Conservation (phyloP, 169 alveolate species). For the Plasmodium reichenowi region DNA sequence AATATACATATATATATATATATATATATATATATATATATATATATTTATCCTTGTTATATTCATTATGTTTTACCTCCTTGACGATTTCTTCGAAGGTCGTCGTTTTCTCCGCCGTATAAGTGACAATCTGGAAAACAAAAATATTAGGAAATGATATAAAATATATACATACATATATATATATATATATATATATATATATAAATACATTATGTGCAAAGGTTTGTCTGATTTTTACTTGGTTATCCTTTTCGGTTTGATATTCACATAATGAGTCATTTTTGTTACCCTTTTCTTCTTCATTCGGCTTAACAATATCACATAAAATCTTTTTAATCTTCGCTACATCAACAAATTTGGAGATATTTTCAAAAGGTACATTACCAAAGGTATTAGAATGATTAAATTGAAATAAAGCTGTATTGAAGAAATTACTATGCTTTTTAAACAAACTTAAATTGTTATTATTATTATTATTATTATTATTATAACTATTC, state of each 20-base stretch:
- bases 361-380: constrained; percentile 32
- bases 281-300: constrained; percentile 1
- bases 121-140: constrained; percentile 54
- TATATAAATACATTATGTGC: too few relatives aligned
- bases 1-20: background rate
- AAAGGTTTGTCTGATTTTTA: background rate
- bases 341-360: constrained; percentile 72
- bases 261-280: background rate
- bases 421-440: constrained; percentile 27
- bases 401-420: constrained; percentile 45
- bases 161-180: background rate
- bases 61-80: constrained; percentile 2
- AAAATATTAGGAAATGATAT: background rate
- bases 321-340: constrained; percentile 50
- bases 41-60: background rate
- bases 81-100: constrained; percentile 46
- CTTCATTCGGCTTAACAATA: constrained; percentile 57
- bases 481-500: background rate
- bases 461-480: background rate
- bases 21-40: constrained; percentile 11
- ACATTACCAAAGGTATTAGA: constrained; percentile 30
- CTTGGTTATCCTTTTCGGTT: background rate
- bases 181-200: background rate
- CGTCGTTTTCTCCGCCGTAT: constrained; percentile 58
- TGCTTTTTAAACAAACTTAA: constrained; percentile 12